Percentiles rank a stretch among this genome's conserved stretches.
Conservation (phyloP, 2,329 filamentous ascomycete genomes). For the Pseudopithomyces maydicus region DNA sequence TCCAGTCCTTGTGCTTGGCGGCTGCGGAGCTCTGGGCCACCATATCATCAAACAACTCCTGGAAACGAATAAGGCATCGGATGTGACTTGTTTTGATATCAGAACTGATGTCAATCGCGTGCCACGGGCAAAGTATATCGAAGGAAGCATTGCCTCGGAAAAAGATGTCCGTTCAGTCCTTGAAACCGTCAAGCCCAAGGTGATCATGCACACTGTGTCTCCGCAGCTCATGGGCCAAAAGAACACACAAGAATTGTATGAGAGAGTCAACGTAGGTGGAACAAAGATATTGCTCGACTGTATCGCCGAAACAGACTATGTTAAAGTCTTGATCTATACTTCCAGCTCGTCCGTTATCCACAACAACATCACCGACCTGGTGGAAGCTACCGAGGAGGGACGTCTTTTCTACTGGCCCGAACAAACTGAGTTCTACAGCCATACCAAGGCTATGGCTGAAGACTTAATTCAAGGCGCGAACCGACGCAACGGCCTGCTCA, state of each 20-base stretch:
- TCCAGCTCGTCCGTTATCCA: slow-evolving; percentile 17
- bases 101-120: slow-evolving; percentile 1
- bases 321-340: slow-evolving; percentile 55
- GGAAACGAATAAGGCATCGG: background rate
- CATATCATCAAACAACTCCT: slow-evolving; percentile 21
- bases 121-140: slow-evolving; percentile 5
- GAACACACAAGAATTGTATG: slow-evolving; percentile 30
- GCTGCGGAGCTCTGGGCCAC: slow-evolving; percentile 17
- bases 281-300: slow-evolving; percentile 43
- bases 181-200: background rate
- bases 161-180: slow-evolving; percentile 6
- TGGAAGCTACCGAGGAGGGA: slow-evolving; percentile 12
- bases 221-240: slow-evolving; percentile 2
- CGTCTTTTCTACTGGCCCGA: slow-evolving; percentile 2
- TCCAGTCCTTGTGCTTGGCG: slow-evolving; percentile 19
- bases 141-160: slow-evolving; percentile 4
- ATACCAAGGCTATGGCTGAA: slow-evolving; percentile 24
- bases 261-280: slow-evolving; percentile 53
- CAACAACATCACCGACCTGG: slow-evolving; percentile 14
- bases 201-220: slow-evolving; percentile 10
- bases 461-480: slow-evolving; percentile 15
- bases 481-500: slow-evolving; percentile 11
- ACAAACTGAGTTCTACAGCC: slow-evolving; percentile 17
- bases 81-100: slow-evolving; percentile 11
- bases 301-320: slow-evolving; percentile 30